Evolutionary conservation across 164 flowering plant species (phyloP).

Genomic region (Akebia trifoliata): DNA sequence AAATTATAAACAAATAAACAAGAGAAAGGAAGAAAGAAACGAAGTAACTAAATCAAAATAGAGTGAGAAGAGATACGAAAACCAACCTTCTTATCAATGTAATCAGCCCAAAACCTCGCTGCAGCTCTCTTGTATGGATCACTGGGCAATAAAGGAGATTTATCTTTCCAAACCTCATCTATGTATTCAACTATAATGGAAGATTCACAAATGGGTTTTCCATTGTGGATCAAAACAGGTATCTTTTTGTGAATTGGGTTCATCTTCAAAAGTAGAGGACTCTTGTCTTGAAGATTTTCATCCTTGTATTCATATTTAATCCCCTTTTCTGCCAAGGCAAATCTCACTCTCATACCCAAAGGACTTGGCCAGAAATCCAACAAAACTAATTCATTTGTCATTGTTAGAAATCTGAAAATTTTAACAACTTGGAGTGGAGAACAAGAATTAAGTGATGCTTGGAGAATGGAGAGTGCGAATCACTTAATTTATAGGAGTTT

Average conservation of each 20-base stretch:
- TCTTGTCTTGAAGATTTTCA: slow-evolving; percentile 12
- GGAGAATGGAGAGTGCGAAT: too few relatives aligned
- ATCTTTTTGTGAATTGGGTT: slow-evolving; percentile 27
- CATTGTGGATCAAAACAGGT: slow-evolving; percentile 26
- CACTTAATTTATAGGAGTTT: too few relatives aligned
- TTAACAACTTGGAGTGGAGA: too few relatives aligned
- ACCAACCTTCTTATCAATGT: slow-evolving; percentile 19
- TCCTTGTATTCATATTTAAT: slow-evolving; percentile 29
- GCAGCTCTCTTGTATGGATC: slow-evolving; percentile 16
- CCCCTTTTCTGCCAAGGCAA: slow-evolving; percentile 31
- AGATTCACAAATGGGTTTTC: slow-evolving; percentile 21
- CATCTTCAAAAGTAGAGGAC: slow-evolving; percentile 17
- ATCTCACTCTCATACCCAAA: slow-evolving; percentile 32
- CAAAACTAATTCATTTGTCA: slow-evolving; percentile 21
- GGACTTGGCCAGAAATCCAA: slow-evolving; percentile 25
- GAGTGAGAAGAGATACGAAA: not conserved
- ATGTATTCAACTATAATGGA: slow-evolving; percentile 20
- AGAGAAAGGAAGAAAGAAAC: not conserved
- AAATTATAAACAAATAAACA: too few relatives aligned
- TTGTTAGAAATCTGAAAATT: too few relatives aligned
- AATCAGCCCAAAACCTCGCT: slow-evolving; percentile 29
- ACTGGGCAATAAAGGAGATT: slow-evolving; percentile 15
- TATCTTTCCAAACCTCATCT: slow-evolving; percentile 20
- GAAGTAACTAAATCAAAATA: not conserved
- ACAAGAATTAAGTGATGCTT: too few relatives aligned